Base-by-base conservation (phyloP, 2,329 filamentous ascomycete genomes). In the Fusarium pseudograminearum region DNA sequence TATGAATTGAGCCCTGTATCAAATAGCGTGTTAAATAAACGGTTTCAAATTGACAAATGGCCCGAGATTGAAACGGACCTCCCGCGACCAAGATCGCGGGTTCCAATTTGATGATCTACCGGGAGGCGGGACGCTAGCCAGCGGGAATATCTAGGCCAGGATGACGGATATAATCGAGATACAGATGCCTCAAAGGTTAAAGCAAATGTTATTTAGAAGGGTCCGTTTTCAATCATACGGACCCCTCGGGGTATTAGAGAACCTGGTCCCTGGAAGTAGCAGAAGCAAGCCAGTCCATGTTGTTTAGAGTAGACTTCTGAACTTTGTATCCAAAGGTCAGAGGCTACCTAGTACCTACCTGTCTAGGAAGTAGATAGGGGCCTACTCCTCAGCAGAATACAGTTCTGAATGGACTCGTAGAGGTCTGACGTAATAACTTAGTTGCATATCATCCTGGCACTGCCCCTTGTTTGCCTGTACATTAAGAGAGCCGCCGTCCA, bases 371-470 rank as follows among this genome's bases (percentile, higher is more conserved):
- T 30, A 30, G 28, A 12, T 30, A 38, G 9, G 16, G 7, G n/a
- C 34, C 34, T n/a, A 36, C 18, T 38, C 18, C 18, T 38, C 34
- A 38, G n/a, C 34, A n/a, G 34, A 38, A 38, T n/a, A 38, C 36
- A 12, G 10, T 20, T 7, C 10, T 38, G n/a, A 20, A 38, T 16
- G 15, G 15, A 12, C 18, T 10, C 8, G 26, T 36, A 51, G n/a
- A 45, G 30, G 26, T 45, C 30, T 57, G 61, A 69, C 48, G 64
- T 50, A 59, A 51, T 28, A 46, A 45, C 36, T 46, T 51, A 53
- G 18, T 52, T 33, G 31, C 5, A 30, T 44, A 38, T 56, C 33
- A 45, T 46, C 63, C 63, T 30, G 20, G 34, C 34, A 31, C 36
- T 38, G 31, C 18, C 52, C 46, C 30, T 44, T 50, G 34, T 46